phyloP scores from a whole-genome alignment of 306 rosid genomes.

The Phaseolus lunatus region DNA sequence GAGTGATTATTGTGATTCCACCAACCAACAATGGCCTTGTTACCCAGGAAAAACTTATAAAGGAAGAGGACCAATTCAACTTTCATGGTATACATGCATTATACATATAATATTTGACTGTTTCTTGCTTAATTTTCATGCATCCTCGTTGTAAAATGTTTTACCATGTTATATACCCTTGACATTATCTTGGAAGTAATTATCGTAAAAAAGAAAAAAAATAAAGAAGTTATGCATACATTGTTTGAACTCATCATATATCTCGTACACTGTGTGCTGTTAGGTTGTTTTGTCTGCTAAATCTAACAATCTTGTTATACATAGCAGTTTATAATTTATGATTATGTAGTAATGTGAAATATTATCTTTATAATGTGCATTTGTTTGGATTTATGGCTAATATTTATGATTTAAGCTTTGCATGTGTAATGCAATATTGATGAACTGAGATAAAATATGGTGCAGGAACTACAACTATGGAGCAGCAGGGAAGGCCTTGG shows the following conservation, averaged over 20 bases:
- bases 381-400: too few relatives aligned
- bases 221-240: too few relatives aligned
- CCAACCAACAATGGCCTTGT: constrained; percentile 69
- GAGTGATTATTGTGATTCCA: constrained; percentile 64
- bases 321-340: not conserved
- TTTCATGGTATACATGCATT: constrained; percentile 62
- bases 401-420: too few relatives aligned
- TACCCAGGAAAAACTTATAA: constrained; percentile 65
- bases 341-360: not conserved
- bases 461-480: constrained; percentile 81
- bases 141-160: not conserved
- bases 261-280: not conserved
- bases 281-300: not conserved
- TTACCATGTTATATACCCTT: not conserved
- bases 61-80: constrained; percentile 85
- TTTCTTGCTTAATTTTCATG: not conserved
- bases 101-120: not conserved
- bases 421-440: too few relatives aligned
- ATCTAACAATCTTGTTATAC: not conserved
- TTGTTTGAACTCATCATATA: too few relatives aligned
- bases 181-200: too few relatives aligned
- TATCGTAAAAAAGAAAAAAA: too few relatives aligned
- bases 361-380: not conserved
- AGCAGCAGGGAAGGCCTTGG: constrained; percentile 72
- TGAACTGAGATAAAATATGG: not conserved